phyloP scores from a whole-genome alignment of 2,329 filamentous ascomycete species.

The Cladophialophora bantiana region DNA sequence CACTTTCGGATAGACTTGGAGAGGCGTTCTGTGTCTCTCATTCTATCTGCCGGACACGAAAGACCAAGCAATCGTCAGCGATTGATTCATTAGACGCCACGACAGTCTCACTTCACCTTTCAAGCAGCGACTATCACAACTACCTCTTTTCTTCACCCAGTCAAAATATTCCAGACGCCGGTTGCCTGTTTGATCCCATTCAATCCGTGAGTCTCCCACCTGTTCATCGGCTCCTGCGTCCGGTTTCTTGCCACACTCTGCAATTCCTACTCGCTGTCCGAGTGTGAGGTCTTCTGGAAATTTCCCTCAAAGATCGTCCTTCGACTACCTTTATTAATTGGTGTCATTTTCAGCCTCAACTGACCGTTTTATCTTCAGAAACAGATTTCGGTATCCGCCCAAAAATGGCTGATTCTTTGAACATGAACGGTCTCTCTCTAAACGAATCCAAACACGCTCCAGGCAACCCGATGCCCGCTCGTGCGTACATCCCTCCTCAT shows the following conservation, averaged over 20 bases:
- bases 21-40: conserved; percentile 42
- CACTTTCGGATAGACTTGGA: conserved; percentile 42
- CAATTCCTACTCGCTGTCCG: background rate
- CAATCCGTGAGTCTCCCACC: conserved; percentile 27
- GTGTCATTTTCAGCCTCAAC: background rate
- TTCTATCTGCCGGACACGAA: conserved; percentile 40
- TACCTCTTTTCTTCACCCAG: conserved; percentile 7
- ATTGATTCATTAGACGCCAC: conserved; percentile 25
- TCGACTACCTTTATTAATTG: background rate
- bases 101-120: conserved; percentile 28
- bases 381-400: conserved; percentile 12
- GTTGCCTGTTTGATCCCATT: background rate
- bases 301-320: background rate
- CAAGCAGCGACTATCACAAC: conserved; percentile 19
- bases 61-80: conserved; percentile 27
- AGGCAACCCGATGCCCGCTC: conserved; percentile 47
- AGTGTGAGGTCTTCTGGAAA: conserved; percentile 10
- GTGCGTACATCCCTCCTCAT: conserved; percentile 70
- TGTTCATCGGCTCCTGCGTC: background rate
- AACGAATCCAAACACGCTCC: conserved; percentile 68
- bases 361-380: conserved; percentile 13
- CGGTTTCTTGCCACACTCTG: background rate
- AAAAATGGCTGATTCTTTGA: conserved; percentile 62
- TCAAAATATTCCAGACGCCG: background rate
- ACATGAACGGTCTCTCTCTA: conserved; percentile 64